A percentile compares a stretch with the other conserved stretches of the same genome.
Conservation (phyloP, 495 filamentous ascomycete species). For the Amphirosellinia nigrospora region DNA sequence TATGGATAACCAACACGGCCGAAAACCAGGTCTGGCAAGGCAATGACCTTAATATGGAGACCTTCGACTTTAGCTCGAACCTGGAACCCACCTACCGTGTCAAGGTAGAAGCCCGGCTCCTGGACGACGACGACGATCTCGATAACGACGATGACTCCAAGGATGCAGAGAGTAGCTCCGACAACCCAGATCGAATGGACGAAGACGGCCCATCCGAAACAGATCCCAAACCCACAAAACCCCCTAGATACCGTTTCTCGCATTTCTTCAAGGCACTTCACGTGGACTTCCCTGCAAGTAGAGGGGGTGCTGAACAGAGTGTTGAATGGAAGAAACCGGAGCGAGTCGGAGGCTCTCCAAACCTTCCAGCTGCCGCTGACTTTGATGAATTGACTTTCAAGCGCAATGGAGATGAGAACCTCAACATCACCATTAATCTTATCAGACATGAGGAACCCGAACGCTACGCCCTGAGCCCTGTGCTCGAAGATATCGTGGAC, state of each 20-base stretch:
- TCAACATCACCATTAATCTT: constrained; percentile 89
- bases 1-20: constrained; percentile 95
- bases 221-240: constrained; percentile 48
- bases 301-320: constrained; percentile 53
- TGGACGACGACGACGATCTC: constrained; percentile 71
- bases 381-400: constrained; percentile 94
- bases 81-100: constrained; percentile 80
- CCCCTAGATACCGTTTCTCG: constrained; percentile 70
- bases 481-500: constrained; percentile 85
- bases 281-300: constrained; percentile 78
- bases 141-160: constrained; percentile 67
- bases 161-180: constrained; percentile 44
- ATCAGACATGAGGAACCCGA: constrained; percentile 85
- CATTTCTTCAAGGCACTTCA: constrained; percentile 95
- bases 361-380: constrained; percentile 64
- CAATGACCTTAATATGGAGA: constrained; percentile 65
- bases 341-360: constrained; percentile 57
- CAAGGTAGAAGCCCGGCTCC: constrained; percentile 88
- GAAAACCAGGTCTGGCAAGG: constrained; percentile 95
- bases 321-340: constrained; percentile 61
- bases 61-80: constrained; percentile 75
- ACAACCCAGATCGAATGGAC: constrained; percentile 63
- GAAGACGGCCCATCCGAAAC: constrained; percentile 57
- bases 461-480: constrained; percentile 75
- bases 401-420: constrained; percentile 87